Evolutionary conservation across 176 grass and related monocot species (phyloP).

Genomic region (Metroxylon sagu): DNA sequence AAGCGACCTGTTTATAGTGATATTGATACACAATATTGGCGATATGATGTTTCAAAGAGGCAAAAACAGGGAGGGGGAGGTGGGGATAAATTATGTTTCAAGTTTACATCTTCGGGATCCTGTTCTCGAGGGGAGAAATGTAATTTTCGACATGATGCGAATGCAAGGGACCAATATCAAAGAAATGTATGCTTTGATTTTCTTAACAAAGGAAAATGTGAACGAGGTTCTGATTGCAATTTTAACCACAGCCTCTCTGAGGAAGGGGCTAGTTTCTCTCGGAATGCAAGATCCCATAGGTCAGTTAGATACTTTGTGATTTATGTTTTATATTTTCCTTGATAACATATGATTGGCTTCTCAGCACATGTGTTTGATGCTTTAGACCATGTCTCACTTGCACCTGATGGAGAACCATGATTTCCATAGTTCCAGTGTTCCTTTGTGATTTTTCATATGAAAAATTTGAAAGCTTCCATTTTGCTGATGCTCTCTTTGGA

Average conservation of each 20-base stretch:
- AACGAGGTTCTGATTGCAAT: constrained; percentile 58
- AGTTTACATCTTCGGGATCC: constrained; percentile 73
- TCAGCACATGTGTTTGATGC: too few relatives aligned
- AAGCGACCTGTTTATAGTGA: constrained; percentile 38
- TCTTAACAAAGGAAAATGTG: constrained; percentile 89
- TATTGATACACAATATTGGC: constrained; percentile 67
- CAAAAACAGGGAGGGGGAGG: constrained; percentile 50
- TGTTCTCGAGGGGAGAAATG: constrained; percentile 55
- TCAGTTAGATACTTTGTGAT: constrained; percentile 24
- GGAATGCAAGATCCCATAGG: constrained; percentile 41
- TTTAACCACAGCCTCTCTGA: constrained; percentile 65
- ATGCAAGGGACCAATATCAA: constrained; percentile 49
- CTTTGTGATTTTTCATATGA: too few relatives aligned
- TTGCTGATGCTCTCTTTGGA: too few relatives aligned
- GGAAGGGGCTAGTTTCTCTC: constrained; percentile 31
- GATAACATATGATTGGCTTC: too few relatives aligned
- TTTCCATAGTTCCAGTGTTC: too few relatives aligned
- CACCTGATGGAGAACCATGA: too few relatives aligned
- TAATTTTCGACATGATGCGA: constrained; percentile 57
- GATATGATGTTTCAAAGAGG: constrained; percentile 75
- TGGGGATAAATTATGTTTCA: constrained; percentile 52
- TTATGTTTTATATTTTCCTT: constrained; percentile 5
- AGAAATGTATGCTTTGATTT: constrained; percentile 97
- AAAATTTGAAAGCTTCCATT: too few relatives aligned
- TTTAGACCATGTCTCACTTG: too few relatives aligned